Base-by-base conservation (phyloP, 768 basidiomycete species). In the Collybia nuda region DNA sequence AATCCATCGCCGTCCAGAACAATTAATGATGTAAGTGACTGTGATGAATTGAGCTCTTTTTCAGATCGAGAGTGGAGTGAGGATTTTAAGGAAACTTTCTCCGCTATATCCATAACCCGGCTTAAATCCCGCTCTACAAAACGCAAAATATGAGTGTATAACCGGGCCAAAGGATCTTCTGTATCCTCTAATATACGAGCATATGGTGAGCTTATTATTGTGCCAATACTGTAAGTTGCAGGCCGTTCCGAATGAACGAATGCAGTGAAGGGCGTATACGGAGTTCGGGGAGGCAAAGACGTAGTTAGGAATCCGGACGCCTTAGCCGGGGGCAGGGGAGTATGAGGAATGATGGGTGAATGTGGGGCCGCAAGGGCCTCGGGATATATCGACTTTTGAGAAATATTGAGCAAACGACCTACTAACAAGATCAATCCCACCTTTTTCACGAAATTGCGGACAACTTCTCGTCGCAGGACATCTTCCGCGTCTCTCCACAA, bases 401-500 rank as follows among this genome's bases (percentile, higher is more conserved):
- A 44, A 15, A 48, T 23, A 9, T 59, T 52, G 53, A 54, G 47
- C 39, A 24, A 40, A 29, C 36, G 12, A 24, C 6, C 7, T 18
- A 43, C 11, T 21, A 26, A 29, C 43, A 19, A 6, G 44, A 45
- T 15, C n/a, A 37, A 40, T n/a, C 26, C 35, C 47, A 88, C 93
- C 76, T 89, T 88, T 59, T 81, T 84, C 7, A 93, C 77, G 59
- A 94, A 95, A 12, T 77, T 78, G 1, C 82, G 81, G 29, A 93
- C 78, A 32, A 97, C 72, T 39, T 87, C 82, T 45, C 72, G 73
- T 48, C 86, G 76, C 44, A 98, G 69, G 15, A 97, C 84, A 52
- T 93, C 90, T 68, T 96, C 95, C 1, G 94, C 96, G 55, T 90
- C 85, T 58, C 82, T 72, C 90, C 91, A 93, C 6, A 93, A 79